Percentiles rank a stretch among this genome's conserved stretches.
These are phyloP conservation scores for Arxiozyma telluris DNA, from an alignment of 1,139 yeast genomes.

Conservation along the genomic window DNA sequence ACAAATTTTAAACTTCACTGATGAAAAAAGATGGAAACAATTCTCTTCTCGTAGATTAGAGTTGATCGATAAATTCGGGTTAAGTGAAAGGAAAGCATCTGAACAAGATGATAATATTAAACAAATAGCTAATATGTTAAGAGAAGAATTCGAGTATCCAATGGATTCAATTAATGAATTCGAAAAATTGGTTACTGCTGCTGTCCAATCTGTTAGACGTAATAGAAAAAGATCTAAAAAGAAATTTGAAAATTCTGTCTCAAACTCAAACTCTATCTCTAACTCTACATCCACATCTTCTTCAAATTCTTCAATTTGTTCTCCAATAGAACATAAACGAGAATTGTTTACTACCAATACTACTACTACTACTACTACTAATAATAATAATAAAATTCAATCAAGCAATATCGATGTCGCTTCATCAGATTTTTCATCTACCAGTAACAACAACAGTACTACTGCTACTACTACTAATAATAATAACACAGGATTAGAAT, in stretches of 20 bases:
- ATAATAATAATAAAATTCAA: background rate
- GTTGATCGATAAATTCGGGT: conserved; percentile 69
- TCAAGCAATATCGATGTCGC: too few relatives aligned
- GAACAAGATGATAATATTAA: conserved; percentile 81
- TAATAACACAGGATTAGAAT: background rate
- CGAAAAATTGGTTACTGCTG: conserved; percentile 84
- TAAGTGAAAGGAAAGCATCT: conserved; percentile 75
- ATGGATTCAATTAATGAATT: conserved; percentile 55
- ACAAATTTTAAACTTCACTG: conserved; percentile 60
- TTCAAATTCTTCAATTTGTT: background rate
- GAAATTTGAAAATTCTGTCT: conserved; percentile 4
- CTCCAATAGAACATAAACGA: background rate
- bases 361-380: background rate
- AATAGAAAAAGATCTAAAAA: conserved; percentile 50
- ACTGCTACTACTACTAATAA: background rate
- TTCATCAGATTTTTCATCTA: too few relatives aligned
- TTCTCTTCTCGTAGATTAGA: conserved; percentile 84
- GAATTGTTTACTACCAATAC: background rate
- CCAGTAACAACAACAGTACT: background rate
- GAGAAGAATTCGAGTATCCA: conserved; percentile 69
- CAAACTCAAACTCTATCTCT: background rate
- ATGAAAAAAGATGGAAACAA: conserved; percentile 78
- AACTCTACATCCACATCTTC: background rate
- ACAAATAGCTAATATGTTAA: conserved; percentile 63
- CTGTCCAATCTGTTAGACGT: conserved; percentile 71